Conservation (phyloP, 179 eudicot genomes). For the Heliamphora pulchella region DNA sequence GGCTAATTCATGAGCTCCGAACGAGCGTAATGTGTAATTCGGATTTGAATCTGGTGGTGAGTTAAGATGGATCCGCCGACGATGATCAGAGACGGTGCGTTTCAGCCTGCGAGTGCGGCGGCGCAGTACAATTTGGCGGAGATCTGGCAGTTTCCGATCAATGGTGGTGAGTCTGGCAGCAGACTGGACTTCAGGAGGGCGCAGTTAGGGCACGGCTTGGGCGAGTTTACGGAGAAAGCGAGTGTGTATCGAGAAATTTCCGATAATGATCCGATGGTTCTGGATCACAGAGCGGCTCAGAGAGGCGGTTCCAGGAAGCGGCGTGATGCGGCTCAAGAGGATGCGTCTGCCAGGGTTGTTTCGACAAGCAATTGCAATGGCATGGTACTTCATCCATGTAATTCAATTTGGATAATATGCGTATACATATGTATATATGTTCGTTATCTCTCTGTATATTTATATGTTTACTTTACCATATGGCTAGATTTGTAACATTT, state of each 20-base stretch:
- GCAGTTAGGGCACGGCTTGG: slow-evolving; percentile 26
- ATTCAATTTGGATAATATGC: too few relatives aligned
- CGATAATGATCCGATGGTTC: slow-evolving; percentile 32
- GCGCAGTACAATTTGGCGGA: slow-evolving; percentile 45
- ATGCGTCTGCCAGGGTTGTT: slow-evolving; percentile 39
- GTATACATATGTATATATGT: too few relatives aligned
- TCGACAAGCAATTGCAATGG: slow-evolving; percentile 34
- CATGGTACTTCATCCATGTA: too few relatives aligned
- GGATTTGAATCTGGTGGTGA: slow-evolving; percentile 5
- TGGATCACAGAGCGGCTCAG: slow-evolving; percentile 31
- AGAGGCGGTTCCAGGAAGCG: slow-evolving; percentile 43
- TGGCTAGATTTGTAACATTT: too few relatives aligned
- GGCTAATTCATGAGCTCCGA: neutral
- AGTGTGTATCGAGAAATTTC: slow-evolving; percentile 27
- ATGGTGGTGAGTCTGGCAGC: slow-evolving; percentile 22
- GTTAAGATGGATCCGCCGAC: slow-evolving; percentile 23
- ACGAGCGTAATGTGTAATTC: neutral
- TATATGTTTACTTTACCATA: too few relatives aligned
- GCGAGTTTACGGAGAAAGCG: slow-evolving; percentile 30
- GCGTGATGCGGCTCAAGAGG: slow-evolving; percentile 32
- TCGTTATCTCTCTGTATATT: too few relatives aligned
- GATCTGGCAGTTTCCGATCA: slow-evolving; percentile 80
- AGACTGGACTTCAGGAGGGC: slow-evolving; percentile 25
- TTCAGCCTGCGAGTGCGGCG: slow-evolving; percentile 8
- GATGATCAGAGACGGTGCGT: slow-evolving; percentile 21